Conservation (phyloP, 129 eudicot species). For the carrot (Daucus carota) region DH1_v3.0 NC_030381.2:37783001-37783500, state of each 20-base stretch:
- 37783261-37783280: slow-evolving; percentile 88
- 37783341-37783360: slow-evolving; percentile 52
- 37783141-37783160: background rate
- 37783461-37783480: background rate
- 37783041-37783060: slow-evolving; percentile 68
- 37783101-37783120: slow-evolving; percentile 12
- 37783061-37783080: slow-evolving; percentile 98
- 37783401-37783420: slow-evolving; percentile 6
- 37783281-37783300: slow-evolving; percentile 80
- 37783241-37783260: slow-evolving; percentile 80
- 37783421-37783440: background rate
- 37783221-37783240: slow-evolving; percentile 96
- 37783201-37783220: slow-evolving; percentile 80
- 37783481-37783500: background rate
- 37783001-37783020: slow-evolving; percentile 80
- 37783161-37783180: slow-evolving; percentile 6
- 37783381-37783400: slow-evolving; percentile 58
- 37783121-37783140: background rate
- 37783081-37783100: slow-evolving; percentile 99
- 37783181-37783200: slow-evolving; percentile 56
- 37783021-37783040: slow-evolving; percentile 62
- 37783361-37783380: slow-evolving; percentile 78
- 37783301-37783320: slow-evolving; percentile 73
- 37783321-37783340: slow-evolving; percentile 82
- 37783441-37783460: background rate